Percentiles rank a stretch among this genome's conserved stretches.
These are phyloP conservation scores for Cladorrhinum sp. DNA, from an alignment of 2,329 filamentous ascomycete species.

Conservation along the genomic window DNA sequence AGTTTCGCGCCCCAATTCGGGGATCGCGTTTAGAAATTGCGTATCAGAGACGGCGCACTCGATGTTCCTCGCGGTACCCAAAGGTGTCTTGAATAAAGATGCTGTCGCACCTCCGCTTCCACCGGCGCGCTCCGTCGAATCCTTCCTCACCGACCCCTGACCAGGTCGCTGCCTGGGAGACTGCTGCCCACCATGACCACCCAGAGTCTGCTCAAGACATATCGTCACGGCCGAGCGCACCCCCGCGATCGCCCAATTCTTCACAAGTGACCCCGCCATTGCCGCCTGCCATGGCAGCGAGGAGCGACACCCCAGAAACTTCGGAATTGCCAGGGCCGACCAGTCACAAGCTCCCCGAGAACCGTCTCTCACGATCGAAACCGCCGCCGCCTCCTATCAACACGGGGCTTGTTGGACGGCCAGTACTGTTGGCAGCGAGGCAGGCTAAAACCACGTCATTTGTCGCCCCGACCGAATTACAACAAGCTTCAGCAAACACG, in stretches of 20 bases:
- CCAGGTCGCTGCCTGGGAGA: constrained; percentile 40
- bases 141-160: constrained; percentile 53
- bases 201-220: constrained; percentile 43
- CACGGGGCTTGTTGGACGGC: constrained; percentile 33
- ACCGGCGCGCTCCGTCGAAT: constrained; percentile 55
- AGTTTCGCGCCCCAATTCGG: not conserved
- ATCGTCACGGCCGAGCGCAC: constrained; percentile 34
- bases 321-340: constrained; percentile 15
- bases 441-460: constrained; percentile 43
- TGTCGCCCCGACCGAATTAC: constrained; percentile 48
- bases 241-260: constrained; percentile 35
- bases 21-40: not conserved
- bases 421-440: constrained; percentile 29
- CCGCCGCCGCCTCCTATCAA: constrained; percentile 38
- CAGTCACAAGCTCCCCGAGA: constrained; percentile 25
- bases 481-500: constrained; percentile 32
- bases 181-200: constrained; percentile 39
- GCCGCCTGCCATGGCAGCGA: constrained; percentile 43
- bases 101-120: constrained; percentile 48
- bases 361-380: constrained; percentile 31
- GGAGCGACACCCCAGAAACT: constrained; percentile 12
- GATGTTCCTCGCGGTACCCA: not conserved
- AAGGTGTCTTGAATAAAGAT: constrained; percentile 15
- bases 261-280: constrained; percentile 46
- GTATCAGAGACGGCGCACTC: constrained; percentile 27